Conservation (phyloP, 768 basidiomycete species). For the Mrakia gelida region DNA sequence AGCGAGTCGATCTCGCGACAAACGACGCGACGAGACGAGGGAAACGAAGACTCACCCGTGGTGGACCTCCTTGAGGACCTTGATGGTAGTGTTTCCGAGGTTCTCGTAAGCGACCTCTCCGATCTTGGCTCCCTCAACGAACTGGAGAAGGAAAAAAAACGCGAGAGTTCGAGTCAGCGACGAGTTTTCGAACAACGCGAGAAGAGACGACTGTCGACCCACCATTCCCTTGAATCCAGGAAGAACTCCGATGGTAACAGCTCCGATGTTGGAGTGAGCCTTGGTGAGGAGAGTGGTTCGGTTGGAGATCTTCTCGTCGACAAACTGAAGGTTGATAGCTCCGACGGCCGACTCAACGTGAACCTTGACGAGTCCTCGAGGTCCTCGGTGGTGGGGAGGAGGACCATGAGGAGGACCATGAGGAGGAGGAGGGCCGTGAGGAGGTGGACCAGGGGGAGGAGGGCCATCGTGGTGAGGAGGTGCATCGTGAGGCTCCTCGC, state of each 20-base stretch:
- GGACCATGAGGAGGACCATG: conserved; percentile 16
- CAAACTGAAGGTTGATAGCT: conserved; percentile 14
- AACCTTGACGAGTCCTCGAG: conserved; percentile 17
- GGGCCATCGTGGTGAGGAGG: background rate
- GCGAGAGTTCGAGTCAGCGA: too few relatives aligned
- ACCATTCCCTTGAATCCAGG: conserved; percentile 30
- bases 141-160: background rate
- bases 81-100: background rate
- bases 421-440: background rate
- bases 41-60: background rate
- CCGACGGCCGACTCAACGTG: conserved; percentile 23
- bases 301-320: conserved; percentile 16
- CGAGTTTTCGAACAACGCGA: too few relatives aligned
- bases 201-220: background rate
- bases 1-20: background rate
- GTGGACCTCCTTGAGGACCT: conserved; percentile 27
- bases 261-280: conserved; percentile 18
- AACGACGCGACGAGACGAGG: background rate
- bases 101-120: conserved; percentile 11
- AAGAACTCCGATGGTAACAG: background rate
- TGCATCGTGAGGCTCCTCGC: too few relatives aligned
- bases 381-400: conserved; percentile 11
- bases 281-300: conserved; percentile 16
- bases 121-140: conserved; percentile 26
- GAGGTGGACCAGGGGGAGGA: conserved; percentile 33